Evolutionary conservation across 176 grass and related monocot species (phyloP).

Genomic region (Puya raimondii): DNA sequence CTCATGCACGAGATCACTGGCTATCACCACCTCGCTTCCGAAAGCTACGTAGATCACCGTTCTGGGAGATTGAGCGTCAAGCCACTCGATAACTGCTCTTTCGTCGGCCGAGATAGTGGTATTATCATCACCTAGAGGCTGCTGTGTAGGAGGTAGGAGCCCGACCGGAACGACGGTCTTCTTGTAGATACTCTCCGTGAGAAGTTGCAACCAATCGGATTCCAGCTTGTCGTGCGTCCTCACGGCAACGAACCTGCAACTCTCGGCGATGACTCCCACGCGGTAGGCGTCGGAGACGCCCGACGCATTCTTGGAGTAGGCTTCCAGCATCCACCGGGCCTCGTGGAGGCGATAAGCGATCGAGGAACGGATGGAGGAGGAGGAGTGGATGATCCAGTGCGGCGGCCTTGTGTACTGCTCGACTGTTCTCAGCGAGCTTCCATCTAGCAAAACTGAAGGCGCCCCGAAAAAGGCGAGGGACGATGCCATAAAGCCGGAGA

Average conservation of each 20-base stretch:
- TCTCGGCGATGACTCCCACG: slow-evolving; percentile 22
- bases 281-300: slow-evolving; percentile 34
- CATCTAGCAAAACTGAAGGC: slow-evolving; percentile 3
- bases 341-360: slow-evolving; percentile 37
- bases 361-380: neutral
- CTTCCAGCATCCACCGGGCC: slow-evolving; percentile 20
- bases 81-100: slow-evolving; percentile 27
- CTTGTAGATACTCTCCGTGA: slow-evolving; percentile 25
- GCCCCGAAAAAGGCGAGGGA: slow-evolving; percentile 24
- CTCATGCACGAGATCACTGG: slow-evolving; percentile 19
- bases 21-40: slow-evolving; percentile 58
- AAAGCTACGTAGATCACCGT: slow-evolving; percentile 62
- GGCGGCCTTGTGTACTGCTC: slow-evolving; percentile 31
- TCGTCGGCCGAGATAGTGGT: neutral
- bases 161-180: slow-evolving; percentile 47
- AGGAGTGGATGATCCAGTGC: slow-evolving; percentile 31
- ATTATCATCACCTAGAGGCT: neutral
- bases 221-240: slow-evolving; percentile 35
- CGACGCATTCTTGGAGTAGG: neutral
- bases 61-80: slow-evolving; percentile 21
- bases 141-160: slow-evolving; percentile 23
- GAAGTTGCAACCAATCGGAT: slow-evolving; percentile 27
- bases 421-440: neutral
- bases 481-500: slow-evolving; percentile 29
- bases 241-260: slow-evolving; percentile 37